Conservation (phyloP, 257 asterid genomes). For the Dorcoceras hygrometricum region DNA sequence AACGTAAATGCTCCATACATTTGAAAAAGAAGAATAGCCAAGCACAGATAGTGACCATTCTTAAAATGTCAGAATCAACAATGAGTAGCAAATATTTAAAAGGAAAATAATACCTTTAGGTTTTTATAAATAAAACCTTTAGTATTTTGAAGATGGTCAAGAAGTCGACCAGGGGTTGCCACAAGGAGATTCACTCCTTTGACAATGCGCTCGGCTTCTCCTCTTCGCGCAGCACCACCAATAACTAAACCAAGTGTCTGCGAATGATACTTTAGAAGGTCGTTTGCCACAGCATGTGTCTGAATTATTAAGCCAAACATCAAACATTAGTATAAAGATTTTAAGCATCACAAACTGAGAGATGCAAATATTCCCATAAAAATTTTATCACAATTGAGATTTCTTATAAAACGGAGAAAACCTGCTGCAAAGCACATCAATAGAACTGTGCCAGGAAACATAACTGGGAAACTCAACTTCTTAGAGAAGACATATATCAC, state of each 20-base stretch:
- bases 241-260: slow-evolving; percentile 78
- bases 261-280: slow-evolving; percentile 80
- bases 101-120: slow-evolving; percentile 48
- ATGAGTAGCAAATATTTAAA: not conserved
- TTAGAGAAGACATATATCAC: not conserved
- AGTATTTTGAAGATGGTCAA: slow-evolving; percentile 91
- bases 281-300: slow-evolving; percentile 95
- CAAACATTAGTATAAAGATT: slow-evolving; percentile 3
- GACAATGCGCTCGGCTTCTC: slow-evolving; percentile 74
- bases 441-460: slow-evolving; percentile 4
- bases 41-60: not conserved
- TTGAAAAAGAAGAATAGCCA: not conserved
- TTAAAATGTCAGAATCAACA: not conserved
- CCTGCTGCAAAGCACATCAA: slow-evolving; percentile 14
- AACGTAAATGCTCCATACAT: not conserved
- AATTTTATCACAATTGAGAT: not conserved
- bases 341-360: slow-evolving; percentile 12
- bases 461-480: not conserved
- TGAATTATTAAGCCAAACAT: slow-evolving; percentile 27
- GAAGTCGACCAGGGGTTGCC: slow-evolving; percentile 95
- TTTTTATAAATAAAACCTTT: slow-evolving; percentile 81
- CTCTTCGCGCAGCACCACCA: slow-evolving; percentile 80
- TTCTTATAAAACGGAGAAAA: not conserved
- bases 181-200: slow-evolving; percentile 82
- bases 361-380: not conserved